Conservation (phyloP, 2,329 filamentous ascomycete species). For the Septoria linicola region DNA sequence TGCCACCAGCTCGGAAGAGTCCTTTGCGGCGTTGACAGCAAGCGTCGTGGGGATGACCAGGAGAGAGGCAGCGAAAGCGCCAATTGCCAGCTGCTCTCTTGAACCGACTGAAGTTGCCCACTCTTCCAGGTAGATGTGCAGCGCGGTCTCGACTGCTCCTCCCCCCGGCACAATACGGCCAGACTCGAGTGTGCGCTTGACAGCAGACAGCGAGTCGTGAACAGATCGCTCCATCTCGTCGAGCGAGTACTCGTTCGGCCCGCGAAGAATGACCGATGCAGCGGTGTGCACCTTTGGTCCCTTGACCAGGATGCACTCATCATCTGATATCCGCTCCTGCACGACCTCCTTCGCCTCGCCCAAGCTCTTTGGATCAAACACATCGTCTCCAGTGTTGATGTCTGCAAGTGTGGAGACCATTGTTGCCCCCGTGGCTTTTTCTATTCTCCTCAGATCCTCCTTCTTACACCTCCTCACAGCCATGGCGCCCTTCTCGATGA, state of each 20-base stretch:
- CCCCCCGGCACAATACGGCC: conserved; percentile 95
- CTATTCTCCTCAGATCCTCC: conserved; percentile 93
- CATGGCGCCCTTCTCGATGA: conserved; percentile 93
- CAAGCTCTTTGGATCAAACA: conserved; percentile 85
- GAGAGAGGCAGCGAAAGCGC: conserved; percentile 92
- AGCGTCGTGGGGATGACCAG: conserved; percentile 95
- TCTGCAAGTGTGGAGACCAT: conserved; percentile 92
- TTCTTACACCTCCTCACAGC: conserved; percentile 96
- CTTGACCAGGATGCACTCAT: conserved; percentile 96
- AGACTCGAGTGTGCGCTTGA: conserved; percentile 95
- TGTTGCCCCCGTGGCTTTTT: conserved; percentile 91
- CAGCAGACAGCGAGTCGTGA: conserved; percentile 92
- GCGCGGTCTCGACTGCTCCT: conserved; percentile 94
- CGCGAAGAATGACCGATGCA: conserved; percentile 92
- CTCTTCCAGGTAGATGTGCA: conserved; percentile 98
- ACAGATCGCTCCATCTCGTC: conserved; percentile 99
- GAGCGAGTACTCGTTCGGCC: conserved; percentile 91
- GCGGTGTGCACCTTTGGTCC: conserved; percentile 92
- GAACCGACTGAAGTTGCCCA: conserved; percentile 96
- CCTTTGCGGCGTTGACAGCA: conserved; percentile 95
- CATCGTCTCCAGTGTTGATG: conserved; percentile 87
- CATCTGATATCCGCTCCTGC: conserved; percentile 98
- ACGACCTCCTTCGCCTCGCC: conserved; percentile 91
- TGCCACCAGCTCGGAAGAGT: conserved; percentile 89
- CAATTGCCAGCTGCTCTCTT: conserved; percentile 94